Base-by-base conservation (phyloP, 1,139 yeast genomes). In the Geotrichum reessii region DNA sequence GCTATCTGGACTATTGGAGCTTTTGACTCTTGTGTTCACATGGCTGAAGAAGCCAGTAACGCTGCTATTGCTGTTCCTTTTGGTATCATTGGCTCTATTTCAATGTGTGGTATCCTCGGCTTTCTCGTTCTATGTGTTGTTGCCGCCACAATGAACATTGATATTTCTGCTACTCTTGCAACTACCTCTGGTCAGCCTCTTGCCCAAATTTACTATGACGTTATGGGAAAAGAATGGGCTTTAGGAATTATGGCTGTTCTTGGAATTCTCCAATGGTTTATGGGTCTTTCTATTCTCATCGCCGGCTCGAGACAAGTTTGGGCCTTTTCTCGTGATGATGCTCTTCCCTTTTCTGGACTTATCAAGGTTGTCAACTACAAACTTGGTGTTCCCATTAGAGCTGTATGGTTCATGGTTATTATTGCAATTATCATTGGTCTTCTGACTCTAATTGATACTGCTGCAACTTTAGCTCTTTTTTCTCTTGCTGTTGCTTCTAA, bases 261-360 rank as follows among this genome's bases (percentile, higher is more conserved):
- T 58, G 64, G 65, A 40, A 62, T 69, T 49, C 67, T 72, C 24
- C 73, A 71, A 58, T 72, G 73, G 68, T 80, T 86, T 57, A 86
- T 86, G 89, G 90, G 90, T 4, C 76, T 82, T 17, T 80, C 85
- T 1, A 76, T 81, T 0, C 77, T 89, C 33, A 87, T 95, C 0
- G 88, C 96, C 0, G 92, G 95, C 0, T 87, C 96, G 5, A 83
- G 97, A 75, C 84, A 89, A 40, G 87, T 91, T 0, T 91, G 84
- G 75, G 91, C 95, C 17, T 85, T 90, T 73, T 88, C 96, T 57
- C 83, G 97, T 73, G 97, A 90, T 70, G 91, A 87, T 52, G 96
- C 95, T 0, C 74, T 90, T 51, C 97, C 97, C 0, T 83, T 79
- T 65, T 81, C 85, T 12, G 62, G 66, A 63, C 60, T 62, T 52